phyloP scores from a whole-genome alignment of 352 stramenopile species.

The Pythium apleroticum region DNA sequence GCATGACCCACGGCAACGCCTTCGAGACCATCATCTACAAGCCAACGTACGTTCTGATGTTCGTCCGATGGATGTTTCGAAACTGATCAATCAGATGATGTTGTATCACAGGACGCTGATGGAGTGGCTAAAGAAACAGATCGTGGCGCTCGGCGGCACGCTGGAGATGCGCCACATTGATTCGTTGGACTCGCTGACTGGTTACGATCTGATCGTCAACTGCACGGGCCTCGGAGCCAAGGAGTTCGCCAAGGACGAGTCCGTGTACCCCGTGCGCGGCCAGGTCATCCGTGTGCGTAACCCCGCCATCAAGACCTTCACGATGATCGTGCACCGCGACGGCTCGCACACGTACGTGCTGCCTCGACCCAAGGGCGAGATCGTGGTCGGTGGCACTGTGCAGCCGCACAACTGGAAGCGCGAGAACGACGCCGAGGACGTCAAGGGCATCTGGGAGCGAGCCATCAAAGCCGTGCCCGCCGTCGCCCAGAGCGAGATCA shows the following conservation, averaged over 20 bases:
- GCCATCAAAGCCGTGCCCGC: conserved; percentile 43
- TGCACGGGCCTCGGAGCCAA: conserved; percentile 50
- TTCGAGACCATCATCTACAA: conserved; percentile 74
- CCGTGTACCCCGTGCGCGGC: conserved; percentile 53
- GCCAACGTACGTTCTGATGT: conserved; percentile 30
- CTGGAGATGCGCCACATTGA: conserved; percentile 50
- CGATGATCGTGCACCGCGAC: conserved; percentile 43
- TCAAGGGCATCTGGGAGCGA: conserved; percentile 50
- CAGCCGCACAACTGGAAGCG: conserved; percentile 59
- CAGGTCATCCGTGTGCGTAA: conserved; percentile 43
- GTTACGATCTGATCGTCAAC: conserved; percentile 60
- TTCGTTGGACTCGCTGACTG: conserved; percentile 32
- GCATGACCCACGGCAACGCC: conserved; percentile 46
- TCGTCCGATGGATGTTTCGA: neutral
- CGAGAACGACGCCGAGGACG: conserved; percentile 39
- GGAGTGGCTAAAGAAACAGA: conserved; percentile 46
- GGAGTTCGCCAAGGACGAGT: conserved; percentile 42
- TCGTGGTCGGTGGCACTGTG: conserved; percentile 65
- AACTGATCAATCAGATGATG: neutral
- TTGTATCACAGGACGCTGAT: conserved; percentile 41
- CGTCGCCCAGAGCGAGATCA: conserved; percentile 41
- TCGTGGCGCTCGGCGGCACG: conserved; percentile 39
- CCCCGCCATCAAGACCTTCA: conserved; percentile 48
- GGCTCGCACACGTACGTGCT: conserved; percentile 69
- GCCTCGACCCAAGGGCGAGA: conserved; percentile 52